phyloP scores from a whole-genome alignment of 768 basidiomycete species.

The Polyporus arcularius region DNA sequence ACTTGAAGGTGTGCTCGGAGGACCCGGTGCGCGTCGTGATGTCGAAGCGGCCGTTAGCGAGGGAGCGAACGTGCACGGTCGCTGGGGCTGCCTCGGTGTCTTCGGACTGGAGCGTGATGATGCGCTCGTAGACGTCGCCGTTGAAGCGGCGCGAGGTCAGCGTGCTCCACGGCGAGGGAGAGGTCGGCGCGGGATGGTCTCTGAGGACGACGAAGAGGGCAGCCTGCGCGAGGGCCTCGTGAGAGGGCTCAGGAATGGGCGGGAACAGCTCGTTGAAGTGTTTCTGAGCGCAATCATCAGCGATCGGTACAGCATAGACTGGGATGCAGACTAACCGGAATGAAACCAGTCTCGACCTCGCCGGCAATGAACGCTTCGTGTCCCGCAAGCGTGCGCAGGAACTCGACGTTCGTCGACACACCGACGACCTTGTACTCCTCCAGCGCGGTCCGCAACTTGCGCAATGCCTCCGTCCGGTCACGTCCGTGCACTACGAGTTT shows the following conservation, averaged over 20 bases:
- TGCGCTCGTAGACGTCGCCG: slow-evolving; percentile 66
- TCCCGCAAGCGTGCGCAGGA: slow-evolving; percentile 75
- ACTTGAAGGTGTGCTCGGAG: slow-evolving; percentile 41
- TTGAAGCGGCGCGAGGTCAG: slow-evolving; percentile 78
- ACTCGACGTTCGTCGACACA: slow-evolving; percentile 90
- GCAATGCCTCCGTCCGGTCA: slow-evolving; percentile 81
- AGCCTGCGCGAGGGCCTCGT: slow-evolving; percentile 73
- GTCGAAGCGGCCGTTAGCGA: slow-evolving; percentile 38
- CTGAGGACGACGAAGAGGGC: slow-evolving; percentile 76
- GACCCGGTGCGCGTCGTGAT: slow-evolving; percentile 45
- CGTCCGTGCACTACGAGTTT: slow-evolving; percentile 89
- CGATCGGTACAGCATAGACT: background rate
- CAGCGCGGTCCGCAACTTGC: slow-evolving; percentile 76
- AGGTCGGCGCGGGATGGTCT: slow-evolving; percentile 44
- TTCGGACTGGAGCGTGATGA: slow-evolving; percentile 63
- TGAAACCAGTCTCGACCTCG: slow-evolving; percentile 92
- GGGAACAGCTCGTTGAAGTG: slow-evolving; percentile 84
- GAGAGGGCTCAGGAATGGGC: slow-evolving; percentile 52
- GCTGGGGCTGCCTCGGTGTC: slow-evolving; percentile 37
- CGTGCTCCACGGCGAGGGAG: slow-evolving; percentile 65
- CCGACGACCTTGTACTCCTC: slow-evolving; percentile 92
- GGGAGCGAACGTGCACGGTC: slow-evolving; percentile 41
- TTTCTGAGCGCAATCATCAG: slow-evolving; percentile 51
- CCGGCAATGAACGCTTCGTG: slow-evolving; percentile 75
- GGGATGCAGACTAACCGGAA: slow-evolving; percentile 52